Evolutionary conservation across 2,329 filamentous ascomycete genomes (phyloP).

Genomic region (Neopestalotiopsis rosae): DNA sequence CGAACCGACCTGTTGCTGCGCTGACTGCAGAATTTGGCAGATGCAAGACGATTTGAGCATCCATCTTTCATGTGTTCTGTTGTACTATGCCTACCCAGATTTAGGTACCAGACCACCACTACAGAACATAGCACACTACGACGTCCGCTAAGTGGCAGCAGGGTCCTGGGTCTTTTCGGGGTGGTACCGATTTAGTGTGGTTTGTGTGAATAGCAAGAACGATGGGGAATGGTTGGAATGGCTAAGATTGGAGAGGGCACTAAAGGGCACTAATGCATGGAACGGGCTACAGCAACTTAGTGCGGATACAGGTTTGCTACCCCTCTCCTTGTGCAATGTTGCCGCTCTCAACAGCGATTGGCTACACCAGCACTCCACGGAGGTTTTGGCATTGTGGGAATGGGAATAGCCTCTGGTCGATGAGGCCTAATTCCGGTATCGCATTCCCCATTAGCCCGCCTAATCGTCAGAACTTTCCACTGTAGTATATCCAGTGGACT

Average conservation of each 20-base stretch:
- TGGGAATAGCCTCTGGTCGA: neutral
- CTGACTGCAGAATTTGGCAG: neutral
- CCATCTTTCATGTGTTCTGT: neutral
- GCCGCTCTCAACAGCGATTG: neutral
- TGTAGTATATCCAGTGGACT: neutral
- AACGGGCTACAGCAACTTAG: neutral
- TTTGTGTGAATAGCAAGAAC: neutral
- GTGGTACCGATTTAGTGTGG: neutral
- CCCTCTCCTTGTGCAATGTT: neutral
- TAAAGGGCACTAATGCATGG: neutral
- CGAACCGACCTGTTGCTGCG: neutral
- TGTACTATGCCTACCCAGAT: too few relatives aligned
- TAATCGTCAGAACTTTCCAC: neutral
- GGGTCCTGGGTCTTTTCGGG: neutral
- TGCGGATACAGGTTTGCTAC: neutral
- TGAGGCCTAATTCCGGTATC: neutral
- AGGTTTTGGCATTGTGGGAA: neutral
- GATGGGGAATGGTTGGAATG: neutral
- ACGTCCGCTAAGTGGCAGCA: neutral
- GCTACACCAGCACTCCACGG: neutral
- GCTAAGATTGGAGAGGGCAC: neutral
- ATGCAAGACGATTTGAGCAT: neutral
- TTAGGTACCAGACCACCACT: too few relatives aligned
- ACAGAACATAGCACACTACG: too few relatives aligned
- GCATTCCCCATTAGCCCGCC: neutral